Conservation (phyloP, 768 basidiomycete genomes). For the Leccinellum rugosiceps region DNA sequence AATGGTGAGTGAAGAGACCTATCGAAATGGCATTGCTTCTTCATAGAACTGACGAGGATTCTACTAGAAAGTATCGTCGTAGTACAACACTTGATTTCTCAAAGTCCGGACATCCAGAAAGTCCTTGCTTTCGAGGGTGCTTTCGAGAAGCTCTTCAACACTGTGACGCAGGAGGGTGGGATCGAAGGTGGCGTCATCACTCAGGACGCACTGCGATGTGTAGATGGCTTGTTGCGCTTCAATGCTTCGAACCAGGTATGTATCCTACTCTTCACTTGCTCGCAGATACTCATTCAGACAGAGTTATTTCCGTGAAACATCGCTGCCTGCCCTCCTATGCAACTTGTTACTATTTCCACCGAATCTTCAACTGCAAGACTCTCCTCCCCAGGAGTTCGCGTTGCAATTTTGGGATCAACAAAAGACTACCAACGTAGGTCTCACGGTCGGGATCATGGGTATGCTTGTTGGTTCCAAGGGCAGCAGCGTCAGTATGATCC, state of each 20-base stretch:
- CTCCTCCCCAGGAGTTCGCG: conserved; percentile 84
- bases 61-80: conserved; percentile 75
- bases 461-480: conserved; percentile 80
- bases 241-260: conserved; percentile 92
- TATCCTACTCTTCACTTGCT: neutral
- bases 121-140: conserved; percentile 95
- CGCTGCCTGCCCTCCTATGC: conserved; percentile 64
- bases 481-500: conserved; percentile 45
- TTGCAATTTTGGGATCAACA: conserved; percentile 96
- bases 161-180: conserved; percentile 84
- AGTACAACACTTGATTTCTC: conserved; percentile 74
- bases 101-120: conserved; percentile 94
- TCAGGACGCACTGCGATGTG: conserved; percentile 80
- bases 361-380: conserved; percentile 51
- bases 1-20: conserved; percentile 56
- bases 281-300: conserved; percentile 34
- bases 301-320: conserved; percentile 95
- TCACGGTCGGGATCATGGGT: conserved; percentile 82
- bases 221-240: conserved; percentile 84
- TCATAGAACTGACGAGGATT: conserved; percentile 8
- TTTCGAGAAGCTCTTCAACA: conserved; percentile 93
- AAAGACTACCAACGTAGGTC: conserved; percentile 74
- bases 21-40: neutral
- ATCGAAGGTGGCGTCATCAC: conserved; percentile 87
- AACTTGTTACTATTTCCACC: conserved; percentile 71